Conservation (phyloP, 768 basidiomycete genomes). For the Naganishia onofrii region DNA sequence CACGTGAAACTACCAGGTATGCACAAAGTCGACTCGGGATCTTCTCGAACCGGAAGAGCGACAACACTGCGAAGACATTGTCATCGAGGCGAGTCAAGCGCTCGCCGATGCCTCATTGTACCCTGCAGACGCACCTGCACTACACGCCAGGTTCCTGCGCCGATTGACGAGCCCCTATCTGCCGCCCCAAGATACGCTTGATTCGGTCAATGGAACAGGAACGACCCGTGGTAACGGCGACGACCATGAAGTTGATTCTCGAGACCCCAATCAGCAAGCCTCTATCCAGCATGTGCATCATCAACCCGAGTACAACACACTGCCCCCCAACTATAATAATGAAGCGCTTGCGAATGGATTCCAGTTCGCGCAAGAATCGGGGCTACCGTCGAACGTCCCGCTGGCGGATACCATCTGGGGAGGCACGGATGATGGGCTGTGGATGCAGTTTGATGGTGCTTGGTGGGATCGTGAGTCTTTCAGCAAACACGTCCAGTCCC, state of each 20-base stretch:
- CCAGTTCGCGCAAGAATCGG: conserved; percentile 6
- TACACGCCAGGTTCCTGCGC: conserved; percentile 37
- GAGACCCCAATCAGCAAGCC: neutral
- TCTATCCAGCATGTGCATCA: neutral
- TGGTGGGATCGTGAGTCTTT: conserved; percentile 28
- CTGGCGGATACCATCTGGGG: conserved; percentile 17
- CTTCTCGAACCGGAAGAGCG: conserved; percentile 34
- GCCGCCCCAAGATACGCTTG: neutral
- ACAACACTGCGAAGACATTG: conserved; percentile 35
- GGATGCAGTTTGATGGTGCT: conserved; percentile 26
- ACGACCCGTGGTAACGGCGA: neutral
- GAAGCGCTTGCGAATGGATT: neutral
- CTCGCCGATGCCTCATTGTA: conserved; percentile 34
- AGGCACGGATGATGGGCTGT: conserved; percentile 23
- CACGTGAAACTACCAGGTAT: conserved; percentile 27
- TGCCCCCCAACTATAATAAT: neutral
- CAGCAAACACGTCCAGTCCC: neutral
- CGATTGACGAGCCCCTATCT: conserved; percentile 18
- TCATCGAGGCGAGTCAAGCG: conserved; percentile 36
- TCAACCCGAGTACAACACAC: neutral
- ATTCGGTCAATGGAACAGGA: neutral
- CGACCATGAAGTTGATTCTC: neutral
- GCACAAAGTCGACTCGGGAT: conserved; percentile 15
- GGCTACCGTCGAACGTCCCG: neutral
- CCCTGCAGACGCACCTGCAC: conserved; percentile 35